Conservation (phyloP, 352 stramenopile genomes). For the Blastocystis hominis region DNA sequence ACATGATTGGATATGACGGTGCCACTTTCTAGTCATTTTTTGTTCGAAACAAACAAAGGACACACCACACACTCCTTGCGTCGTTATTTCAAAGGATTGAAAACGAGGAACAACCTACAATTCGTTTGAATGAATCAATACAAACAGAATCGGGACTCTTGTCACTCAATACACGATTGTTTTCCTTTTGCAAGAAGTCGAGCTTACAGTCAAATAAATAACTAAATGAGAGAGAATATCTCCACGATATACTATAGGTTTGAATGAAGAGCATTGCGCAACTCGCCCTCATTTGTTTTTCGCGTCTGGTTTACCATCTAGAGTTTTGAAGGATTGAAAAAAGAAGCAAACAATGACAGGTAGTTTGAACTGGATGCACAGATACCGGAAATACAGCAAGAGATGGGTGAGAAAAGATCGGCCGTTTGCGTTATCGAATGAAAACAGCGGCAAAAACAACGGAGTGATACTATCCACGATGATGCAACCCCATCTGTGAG, state of each 20-base stretch:
- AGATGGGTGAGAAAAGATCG: background rate
- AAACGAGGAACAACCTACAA: background rate
- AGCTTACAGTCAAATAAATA: slow-evolving; percentile 6
- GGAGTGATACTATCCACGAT: slow-evolving; percentile 36
- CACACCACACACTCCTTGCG: background rate
- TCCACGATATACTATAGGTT: background rate
- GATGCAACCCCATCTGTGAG: background rate
- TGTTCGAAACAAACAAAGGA: background rate
- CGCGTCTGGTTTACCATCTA: slow-evolving; percentile 5
- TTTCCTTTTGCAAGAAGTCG: background rate
- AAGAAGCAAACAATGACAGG: background rate
- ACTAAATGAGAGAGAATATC: background rate
- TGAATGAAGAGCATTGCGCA: background rate
- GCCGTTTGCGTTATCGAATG: background rate
- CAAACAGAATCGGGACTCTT: background rate
- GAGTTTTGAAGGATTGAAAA: background rate
- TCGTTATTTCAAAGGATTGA: background rate
- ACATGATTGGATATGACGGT: slow-evolving; percentile 57
- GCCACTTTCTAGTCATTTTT: slow-evolving; percentile 42
- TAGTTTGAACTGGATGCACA: background rate
- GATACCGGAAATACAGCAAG: background rate
- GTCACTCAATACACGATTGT: background rate
- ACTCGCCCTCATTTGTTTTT: background rate
- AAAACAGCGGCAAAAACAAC: background rate
- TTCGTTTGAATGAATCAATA: background rate